Evolutionary conservation across 169 alveolate species (phyloP), one percentile per base, ranked within the genome.

Genomic region (Theileria sp.): DNA sequence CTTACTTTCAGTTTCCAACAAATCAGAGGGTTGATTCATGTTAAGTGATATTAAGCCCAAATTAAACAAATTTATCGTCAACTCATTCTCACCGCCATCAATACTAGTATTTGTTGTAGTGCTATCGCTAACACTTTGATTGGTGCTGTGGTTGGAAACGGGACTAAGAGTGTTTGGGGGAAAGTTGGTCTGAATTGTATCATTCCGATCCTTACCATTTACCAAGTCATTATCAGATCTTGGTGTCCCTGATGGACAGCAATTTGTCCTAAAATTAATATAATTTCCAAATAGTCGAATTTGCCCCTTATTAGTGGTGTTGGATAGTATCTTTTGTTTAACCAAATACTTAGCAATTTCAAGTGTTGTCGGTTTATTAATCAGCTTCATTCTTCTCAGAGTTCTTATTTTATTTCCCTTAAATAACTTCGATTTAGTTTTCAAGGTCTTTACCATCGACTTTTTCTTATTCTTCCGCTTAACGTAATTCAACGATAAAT

Each of bases 1-100:
- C 54, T 44, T 44, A 13, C 17, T 44, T 44, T 44, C 54, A 10
- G 54, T 0, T 8, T 44, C 54, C 54, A 44, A 44, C 8, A 44
- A 44, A 7, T 44, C 15, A 13, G 54, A 44, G 1, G 54, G 12
- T 44, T 2, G 17, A 44, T 44, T 2, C 54, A 8, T 8, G 54
- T 44, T 44, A 0, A 58, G 67, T 19, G 28, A 19, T 58, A 58
- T 58, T n/a, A 58, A 25, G 13, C 67, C 67, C 32, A 58, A 25
- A n/a, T 58, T 58, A 58, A 58, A 58, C 67, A 58, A 25, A 25
- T 58, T 58, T 58, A 58, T 58, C 36, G 28, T 58, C 36, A 58
- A 58, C 0, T 58, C 67, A 5, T 58, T 58, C 10, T 58, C 67
- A 21, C 13, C 8, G 32, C 28, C 36, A 1, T 3, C 15, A 13